phyloP scores from a whole-genome alignment of 1,139 yeast species.

The Taphrina confusa region DNA sequence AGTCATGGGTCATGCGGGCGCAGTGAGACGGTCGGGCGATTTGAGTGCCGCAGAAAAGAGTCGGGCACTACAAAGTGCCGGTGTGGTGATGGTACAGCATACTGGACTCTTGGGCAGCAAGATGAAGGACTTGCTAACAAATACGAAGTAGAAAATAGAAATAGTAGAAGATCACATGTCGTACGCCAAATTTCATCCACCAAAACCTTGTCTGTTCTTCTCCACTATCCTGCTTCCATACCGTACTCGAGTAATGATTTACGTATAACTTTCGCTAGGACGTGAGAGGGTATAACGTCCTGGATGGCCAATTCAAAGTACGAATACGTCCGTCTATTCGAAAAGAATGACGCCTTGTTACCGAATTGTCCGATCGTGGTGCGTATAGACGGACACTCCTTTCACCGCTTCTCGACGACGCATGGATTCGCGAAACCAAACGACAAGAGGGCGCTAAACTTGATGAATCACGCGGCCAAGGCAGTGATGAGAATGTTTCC shows the following conservation, averaged over 20 bases:
- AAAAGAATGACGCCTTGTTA: constrained; percentile 67
- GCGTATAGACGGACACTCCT: constrained; percentile 91
- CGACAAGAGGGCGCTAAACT: constrained; percentile 68
- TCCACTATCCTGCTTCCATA: too few relatives aligned
- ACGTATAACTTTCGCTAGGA: too few relatives aligned
- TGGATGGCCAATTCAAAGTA: constrained; percentile 68
- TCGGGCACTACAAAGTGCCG: constrained; percentile 16
- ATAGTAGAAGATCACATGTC: background rate
- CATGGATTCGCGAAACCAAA: constrained; percentile 86
- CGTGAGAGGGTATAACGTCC: background rate
- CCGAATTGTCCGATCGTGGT: constrained; percentile 82
- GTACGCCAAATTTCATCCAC: background rate
- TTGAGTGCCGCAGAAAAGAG: constrained; percentile 23
- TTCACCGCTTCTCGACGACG: constrained; percentile 72
- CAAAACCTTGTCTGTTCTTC: constrained; percentile 5
- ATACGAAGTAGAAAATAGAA: background rate
- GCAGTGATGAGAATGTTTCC: constrained; percentile 63
- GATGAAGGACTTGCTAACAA: background rate
- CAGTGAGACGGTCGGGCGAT: constrained; percentile 18
- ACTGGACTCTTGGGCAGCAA: constrained; percentile 16
- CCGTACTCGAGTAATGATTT: too few relatives aligned
- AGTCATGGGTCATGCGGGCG: constrained; percentile 34
- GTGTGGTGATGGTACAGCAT: constrained; percentile 17
- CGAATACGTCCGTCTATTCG: constrained; percentile 85
- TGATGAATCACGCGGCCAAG: constrained; percentile 80